These are phyloP conservation scores for Komagataella populi DNA, from an alignment of 805 yeast genomes.

Conservation along the genomic window DNA sequence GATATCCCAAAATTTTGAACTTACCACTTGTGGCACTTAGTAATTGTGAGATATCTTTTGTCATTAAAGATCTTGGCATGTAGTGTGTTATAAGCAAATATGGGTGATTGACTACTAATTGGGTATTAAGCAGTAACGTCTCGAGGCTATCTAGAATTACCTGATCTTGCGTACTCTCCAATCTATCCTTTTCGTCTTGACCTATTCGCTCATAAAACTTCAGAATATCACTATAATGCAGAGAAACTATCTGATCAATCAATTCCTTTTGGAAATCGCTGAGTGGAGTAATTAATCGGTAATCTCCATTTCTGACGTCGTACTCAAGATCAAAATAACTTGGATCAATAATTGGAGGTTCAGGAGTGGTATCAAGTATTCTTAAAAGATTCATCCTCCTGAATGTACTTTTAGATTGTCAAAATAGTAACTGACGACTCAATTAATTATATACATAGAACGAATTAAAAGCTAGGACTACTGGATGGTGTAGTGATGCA, in stretches of 20 bases:
- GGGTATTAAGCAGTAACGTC: slow-evolving; percentile 63
- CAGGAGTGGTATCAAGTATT: slow-evolving; percentile 75
- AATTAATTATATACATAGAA: no score
- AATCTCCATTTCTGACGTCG: slow-evolving; percentile 39
- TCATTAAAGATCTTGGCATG: slow-evolving; percentile 66
- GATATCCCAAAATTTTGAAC: slow-evolving; percentile 53
- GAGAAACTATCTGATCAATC: slow-evolving; percentile 81
- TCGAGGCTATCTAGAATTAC: slow-evolving; percentile 64
- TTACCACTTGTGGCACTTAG: slow-evolving; percentile 75
- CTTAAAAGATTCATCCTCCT: slow-evolving; percentile 52
- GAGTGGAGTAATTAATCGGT: slow-evolving; percentile 72
- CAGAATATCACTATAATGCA: slow-evolving; percentile 83
- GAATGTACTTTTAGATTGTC: neutral
- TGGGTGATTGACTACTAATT: slow-evolving; percentile 80
- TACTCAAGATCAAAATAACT: slow-evolving; percentile 24
- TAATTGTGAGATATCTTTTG: slow-evolving; percentile 58
- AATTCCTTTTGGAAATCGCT: slow-evolving; percentile 77
- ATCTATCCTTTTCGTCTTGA: slow-evolving; percentile 16
- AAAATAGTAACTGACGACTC: neutral
- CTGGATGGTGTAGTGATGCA: neutral
- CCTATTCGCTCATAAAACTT: slow-evolving; percentile 64
- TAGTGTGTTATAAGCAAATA: slow-evolving; percentile 72
- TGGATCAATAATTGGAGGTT: slow-evolving; percentile 61
- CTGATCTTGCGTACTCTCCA: slow-evolving; percentile 24
- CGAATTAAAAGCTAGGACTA: no score